phyloP scores from a whole-genome alignment of 208 protist species.

The Crithidia expoeki region DNA sequence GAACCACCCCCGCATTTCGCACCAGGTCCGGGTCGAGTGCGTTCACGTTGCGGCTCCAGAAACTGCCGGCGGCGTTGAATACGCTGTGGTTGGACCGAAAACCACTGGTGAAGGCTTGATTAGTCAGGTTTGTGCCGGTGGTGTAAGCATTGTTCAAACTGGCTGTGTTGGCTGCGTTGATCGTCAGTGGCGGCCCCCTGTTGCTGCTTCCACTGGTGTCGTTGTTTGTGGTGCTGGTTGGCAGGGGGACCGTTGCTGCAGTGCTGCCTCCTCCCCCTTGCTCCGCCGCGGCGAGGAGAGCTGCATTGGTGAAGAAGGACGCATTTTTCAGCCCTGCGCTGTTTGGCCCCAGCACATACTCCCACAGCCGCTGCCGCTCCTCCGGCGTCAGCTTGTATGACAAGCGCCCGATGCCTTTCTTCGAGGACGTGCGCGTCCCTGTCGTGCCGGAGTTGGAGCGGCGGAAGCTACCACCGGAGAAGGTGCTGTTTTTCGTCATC shows the following conservation, averaged over 20 bases:
- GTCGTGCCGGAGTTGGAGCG: background rate
- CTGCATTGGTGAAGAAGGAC: slow-evolving; percentile 10
- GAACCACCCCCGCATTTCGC: slow-evolving; percentile 30
- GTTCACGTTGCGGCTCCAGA: slow-evolving; percentile 21
- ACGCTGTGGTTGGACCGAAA: slow-evolving; percentile 30
- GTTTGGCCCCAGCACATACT: slow-evolving; percentile 24
- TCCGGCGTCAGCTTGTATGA: slow-evolving; percentile 27
- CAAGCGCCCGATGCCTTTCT: slow-evolving; percentile 15
- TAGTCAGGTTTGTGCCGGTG: background rate
- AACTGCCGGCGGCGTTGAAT: slow-evolving; percentile 18
- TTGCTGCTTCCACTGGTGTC: background rate
- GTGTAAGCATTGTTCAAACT: background rate
- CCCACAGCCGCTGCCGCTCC: slow-evolving; percentile 34
- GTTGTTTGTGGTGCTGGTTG: background rate
- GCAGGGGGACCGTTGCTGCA: background rate
- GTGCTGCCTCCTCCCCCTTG: background rate
- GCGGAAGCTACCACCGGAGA: slow-evolving; percentile 7
- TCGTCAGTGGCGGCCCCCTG: background rate
- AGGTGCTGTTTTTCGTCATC: background rate
- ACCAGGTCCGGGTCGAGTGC: slow-evolving; percentile 24
- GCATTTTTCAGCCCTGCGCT: background rate
- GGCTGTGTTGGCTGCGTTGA: background rate
- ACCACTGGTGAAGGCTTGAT: slow-evolving; percentile 14
- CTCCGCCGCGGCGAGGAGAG: slow-evolving; percentile 2
- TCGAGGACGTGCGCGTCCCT: background rate